Percentiles rank a stretch among this genome's conserved stretches.
Evolutionary conservation across 257 asterid species (phyloP).

Genomic region (Forsythia suspensa): DNA sequence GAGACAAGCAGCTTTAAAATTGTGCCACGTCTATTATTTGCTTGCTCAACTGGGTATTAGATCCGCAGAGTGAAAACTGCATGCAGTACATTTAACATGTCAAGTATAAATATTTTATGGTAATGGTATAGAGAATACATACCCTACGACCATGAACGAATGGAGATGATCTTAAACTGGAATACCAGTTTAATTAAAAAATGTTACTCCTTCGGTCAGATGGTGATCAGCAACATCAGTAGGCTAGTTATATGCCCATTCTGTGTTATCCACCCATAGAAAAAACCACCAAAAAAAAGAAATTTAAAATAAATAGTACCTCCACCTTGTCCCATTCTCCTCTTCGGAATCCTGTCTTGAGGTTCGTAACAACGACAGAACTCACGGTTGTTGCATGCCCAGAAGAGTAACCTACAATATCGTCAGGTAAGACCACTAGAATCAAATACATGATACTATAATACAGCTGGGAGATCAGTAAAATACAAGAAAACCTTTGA

Average conservation of each 20-base stretch:
- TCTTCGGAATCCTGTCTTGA: conserved; percentile 62
- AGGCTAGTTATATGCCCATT: not conserved
- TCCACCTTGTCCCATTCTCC: conserved; percentile 95
- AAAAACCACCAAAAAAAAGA: not conserved
- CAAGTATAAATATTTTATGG: not conserved
- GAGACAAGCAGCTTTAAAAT: not conserved
- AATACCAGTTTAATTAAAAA: no score
- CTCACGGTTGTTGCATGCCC: conserved; percentile 75
- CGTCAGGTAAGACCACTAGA: conserved; percentile 23
- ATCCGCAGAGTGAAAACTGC: not conserved
- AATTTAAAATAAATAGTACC: conserved; percentile 43
- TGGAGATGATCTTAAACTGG: not conserved
- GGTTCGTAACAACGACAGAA: conserved; percentile 86
- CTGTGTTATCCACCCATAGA: not conserved
- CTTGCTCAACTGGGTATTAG: not conserved
- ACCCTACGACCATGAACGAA: not conserved
- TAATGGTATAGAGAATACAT: not conserved
- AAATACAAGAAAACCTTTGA: conserved; percentile 53
- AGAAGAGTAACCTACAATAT: conserved; percentile 68
- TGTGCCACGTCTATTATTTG: not conserved
- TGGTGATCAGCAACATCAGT: not conserved
- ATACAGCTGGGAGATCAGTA: conserved; percentile 9
- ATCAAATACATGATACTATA: not conserved
- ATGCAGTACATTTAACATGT: no score
- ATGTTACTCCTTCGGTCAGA: not conserved